phyloP scores from a whole-genome alignment of 2,329 filamentous ascomycete genomes.

The Neofusicoccum kwambonambiense region DNA sequence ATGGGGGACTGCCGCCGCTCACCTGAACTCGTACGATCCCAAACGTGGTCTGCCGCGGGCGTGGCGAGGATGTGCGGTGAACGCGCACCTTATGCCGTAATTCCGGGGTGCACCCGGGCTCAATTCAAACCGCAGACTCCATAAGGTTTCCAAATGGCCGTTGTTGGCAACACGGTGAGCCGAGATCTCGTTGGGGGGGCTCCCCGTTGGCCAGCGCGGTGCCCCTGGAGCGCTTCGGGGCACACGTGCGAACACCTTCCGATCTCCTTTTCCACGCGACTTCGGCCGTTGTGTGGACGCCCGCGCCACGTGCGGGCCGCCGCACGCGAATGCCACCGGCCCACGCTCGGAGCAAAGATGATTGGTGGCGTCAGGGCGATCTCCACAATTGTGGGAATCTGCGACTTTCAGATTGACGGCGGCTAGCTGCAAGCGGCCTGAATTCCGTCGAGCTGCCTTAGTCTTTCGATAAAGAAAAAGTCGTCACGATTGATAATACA shows the following conservation, averaged over 20 bases:
- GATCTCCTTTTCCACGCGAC: slow-evolving; percentile 15
- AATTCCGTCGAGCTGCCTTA: slow-evolving; percentile 1
- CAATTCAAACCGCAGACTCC: not conserved
- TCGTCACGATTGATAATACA: slow-evolving; percentile 4
- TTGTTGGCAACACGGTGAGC: not conserved
- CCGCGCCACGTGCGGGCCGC: slow-evolving; percentile 14
- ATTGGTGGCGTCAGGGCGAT: not conserved
- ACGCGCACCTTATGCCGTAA: not conserved
- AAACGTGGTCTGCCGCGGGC: not conserved
- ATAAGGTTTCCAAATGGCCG: not conserved
- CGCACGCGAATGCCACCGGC: not conserved
- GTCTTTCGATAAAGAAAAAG: slow-evolving; percentile 2
- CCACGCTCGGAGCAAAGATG: slow-evolving; percentile 4
- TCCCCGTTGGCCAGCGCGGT: not conserved
- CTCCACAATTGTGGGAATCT: not conserved
- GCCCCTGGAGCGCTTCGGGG: not conserved
- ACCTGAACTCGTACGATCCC: slow-evolving; percentile 5
- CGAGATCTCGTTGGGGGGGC: not conserved
- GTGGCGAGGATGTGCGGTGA: slow-evolving; percentile 4
- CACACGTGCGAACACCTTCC: too few species aligned
- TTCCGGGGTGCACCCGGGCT: slow-evolving; percentile 4
- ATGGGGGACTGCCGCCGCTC: not conserved
- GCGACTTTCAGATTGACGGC: not conserved
- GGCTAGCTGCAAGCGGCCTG: not conserved
- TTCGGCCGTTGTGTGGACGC: slow-evolving; percentile 4